phyloP scores from a whole-genome alignment of 495 filamentous ascomycete genomes.

The Neurospora intermedia region DNA sequence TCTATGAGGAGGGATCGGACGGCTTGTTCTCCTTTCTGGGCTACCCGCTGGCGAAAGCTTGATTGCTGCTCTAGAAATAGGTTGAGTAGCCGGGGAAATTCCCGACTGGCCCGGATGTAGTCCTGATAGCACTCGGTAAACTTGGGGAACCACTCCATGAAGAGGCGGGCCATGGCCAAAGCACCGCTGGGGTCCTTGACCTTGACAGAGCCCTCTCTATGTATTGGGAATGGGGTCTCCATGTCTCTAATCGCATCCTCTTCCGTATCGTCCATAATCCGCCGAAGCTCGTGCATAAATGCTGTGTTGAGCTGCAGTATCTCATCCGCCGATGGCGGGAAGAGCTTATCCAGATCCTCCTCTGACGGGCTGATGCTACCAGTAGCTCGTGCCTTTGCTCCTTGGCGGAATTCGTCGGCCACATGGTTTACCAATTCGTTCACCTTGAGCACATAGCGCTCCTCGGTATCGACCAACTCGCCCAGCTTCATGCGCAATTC shows the following conservation, averaged over 20 bases:
- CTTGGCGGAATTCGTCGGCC: constrained; percentile 59
- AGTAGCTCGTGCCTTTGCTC: constrained; percentile 44
- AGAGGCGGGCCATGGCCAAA: constrained; percentile 59
- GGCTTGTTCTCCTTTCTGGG: constrained; percentile 79
- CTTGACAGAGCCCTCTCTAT: constrained; percentile 42
- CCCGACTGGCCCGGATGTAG: constrained; percentile 76
- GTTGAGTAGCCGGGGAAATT: constrained; percentile 71
- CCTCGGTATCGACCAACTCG: constrained; percentile 88
- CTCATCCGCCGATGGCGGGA: constrained; percentile 64
- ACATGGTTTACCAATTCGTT: constrained; percentile 70
- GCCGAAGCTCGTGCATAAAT: constrained; percentile 65
- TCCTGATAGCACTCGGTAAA: constrained; percentile 83
- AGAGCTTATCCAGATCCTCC: constrained; percentile 61
- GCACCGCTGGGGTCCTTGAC: constrained; percentile 62
- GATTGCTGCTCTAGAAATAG: constrained; percentile 65
- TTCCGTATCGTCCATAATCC: constrained; percentile 73
- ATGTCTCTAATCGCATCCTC: constrained; percentile 64
- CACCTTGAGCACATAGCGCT: constrained; percentile 80
- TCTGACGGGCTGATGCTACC: constrained; percentile 63
- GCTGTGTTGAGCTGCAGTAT: constrained; percentile 70
- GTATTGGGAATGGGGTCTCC: constrained; percentile 28
- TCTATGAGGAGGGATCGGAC: constrained; percentile 92
- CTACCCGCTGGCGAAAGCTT: constrained; percentile 66
- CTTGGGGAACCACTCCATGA: constrained; percentile 81
- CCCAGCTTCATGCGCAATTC: constrained; percentile 79